Conservation (phyloP, 495 filamentous ascomycete species). For the Penicillium lagena region DNA sequence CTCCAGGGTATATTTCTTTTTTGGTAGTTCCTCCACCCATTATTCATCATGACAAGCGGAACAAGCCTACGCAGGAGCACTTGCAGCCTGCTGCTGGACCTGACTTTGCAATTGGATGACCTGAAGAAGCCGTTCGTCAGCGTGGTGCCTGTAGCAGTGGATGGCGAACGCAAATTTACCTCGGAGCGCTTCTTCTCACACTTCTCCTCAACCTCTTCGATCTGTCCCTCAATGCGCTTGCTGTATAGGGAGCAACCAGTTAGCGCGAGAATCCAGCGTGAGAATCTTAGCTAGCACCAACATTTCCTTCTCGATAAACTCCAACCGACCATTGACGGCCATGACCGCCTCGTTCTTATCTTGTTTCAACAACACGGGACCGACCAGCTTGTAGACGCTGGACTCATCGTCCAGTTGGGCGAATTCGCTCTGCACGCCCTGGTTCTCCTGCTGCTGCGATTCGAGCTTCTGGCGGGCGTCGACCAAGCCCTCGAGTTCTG, state of each 20-base stretch:
- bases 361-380: conserved; percentile 90
- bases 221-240: conserved; percentile 74
- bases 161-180: conserved; percentile 27
- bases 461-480: conserved; percentile 88
- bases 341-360: conserved; percentile 80
- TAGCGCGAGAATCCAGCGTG: background rate
- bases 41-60: no score
- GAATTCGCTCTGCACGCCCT: conserved; percentile 90
- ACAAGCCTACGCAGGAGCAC: conserved; percentile 30
- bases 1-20: no score
- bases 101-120: conserved; percentile 40
- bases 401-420: conserved; percentile 66
- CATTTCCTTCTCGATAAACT: conserved; percentile 95
- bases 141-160: no score
- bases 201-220: conserved; percentile 71
- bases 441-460: conserved; percentile 88
- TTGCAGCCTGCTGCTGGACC: conserved; percentile 31
- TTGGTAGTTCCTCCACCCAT: no score
- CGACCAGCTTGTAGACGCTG: conserved; percentile 91
- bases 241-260: conserved; percentile 33
- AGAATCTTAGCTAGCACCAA: conserved; percentile 30
- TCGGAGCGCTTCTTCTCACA: conserved; percentile 75
- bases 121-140: conserved; percentile 7
- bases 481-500: conserved; percentile 72
- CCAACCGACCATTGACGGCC: conserved; percentile 82